A percentile compares a stretch with the other conserved stretches of the same genome.
Evolutionary conservation across 805 yeast species (phyloP).

Genomic region (Saturnispora serradocipensis): DNA sequence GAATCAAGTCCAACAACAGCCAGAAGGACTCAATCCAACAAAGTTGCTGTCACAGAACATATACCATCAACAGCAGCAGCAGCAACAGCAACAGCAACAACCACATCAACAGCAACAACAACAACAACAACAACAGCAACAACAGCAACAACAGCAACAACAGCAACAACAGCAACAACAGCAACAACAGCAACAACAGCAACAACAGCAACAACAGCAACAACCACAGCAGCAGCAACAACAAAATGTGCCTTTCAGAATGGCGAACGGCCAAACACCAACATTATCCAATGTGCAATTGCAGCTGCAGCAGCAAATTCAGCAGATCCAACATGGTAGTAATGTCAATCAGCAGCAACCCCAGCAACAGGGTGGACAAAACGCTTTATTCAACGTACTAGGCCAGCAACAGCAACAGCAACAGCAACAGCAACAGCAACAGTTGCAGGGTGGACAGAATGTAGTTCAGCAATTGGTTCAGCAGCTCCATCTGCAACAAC

Average conservation of each 20-base stretch:
- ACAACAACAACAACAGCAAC: slow-evolving; percentile 14
- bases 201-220: slow-evolving; percentile 16
- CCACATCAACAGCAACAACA: slow-evolving; percentile 14
- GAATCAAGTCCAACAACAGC: slow-evolving; percentile 13
- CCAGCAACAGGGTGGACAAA: slow-evolving; percentile 1
- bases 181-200: slow-evolving; percentile 21
- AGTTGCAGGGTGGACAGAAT: slow-evolving; percentile 24
- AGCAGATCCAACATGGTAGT: slow-evolving; percentile 6
- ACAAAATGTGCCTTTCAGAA: slow-evolving; percentile 7
- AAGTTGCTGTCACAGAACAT: slow-evolving; percentile 32
- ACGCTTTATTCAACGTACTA: background rate
- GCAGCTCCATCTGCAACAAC: slow-evolving; percentile 21
- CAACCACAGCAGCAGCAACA: slow-evolving; percentile 18
- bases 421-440: slow-evolving; percentile 10
- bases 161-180: slow-evolving; percentile 15
- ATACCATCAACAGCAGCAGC: slow-evolving; percentile 19
- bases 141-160: slow-evolving; percentile 12
- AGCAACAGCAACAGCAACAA: background rate
- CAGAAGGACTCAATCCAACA: slow-evolving; percentile 27
- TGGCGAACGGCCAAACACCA: slow-evolving; percentile 4
- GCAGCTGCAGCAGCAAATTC: slow-evolving; percentile 9
- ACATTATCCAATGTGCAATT: slow-evolving; percentile 4
- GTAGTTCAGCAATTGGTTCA: slow-evolving; percentile 20
- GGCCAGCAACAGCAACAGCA: slow-evolving; percentile 9
- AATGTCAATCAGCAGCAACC: background rate